A percentile compares a stretch with the other conserved stretches of the same genome.
phyloP scores from a whole-genome alignment of 805 yeast genomes.

The Zygosaccharomyces pseudorouxii region DNA sequence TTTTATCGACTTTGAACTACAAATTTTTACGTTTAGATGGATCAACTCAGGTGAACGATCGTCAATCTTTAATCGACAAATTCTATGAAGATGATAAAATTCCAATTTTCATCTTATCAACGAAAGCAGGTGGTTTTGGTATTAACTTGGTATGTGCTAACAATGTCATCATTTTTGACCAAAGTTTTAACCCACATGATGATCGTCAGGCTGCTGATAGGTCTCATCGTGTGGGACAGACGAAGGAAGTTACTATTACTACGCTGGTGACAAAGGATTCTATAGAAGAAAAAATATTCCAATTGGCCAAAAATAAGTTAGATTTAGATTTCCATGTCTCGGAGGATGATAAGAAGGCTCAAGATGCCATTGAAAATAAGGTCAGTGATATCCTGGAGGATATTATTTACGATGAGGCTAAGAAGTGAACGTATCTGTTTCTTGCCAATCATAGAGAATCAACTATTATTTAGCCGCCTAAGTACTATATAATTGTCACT shows the following conservation, averaged over 20 bases:
- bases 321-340: constrained; percentile 63
- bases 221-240: constrained; percentile 96
- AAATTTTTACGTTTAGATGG: constrained; percentile 88
- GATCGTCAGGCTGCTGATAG: constrained; percentile 98
- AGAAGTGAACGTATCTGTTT: background rate
- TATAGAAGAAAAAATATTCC: constrained; percentile 84
- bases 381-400: constrained; percentile 46
- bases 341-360: constrained; percentile 39
- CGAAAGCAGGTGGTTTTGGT: constrained; percentile 99
- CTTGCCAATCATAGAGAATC: background rate
- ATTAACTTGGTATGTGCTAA: constrained; percentile 95
- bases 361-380: constrained; percentile 45
- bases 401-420: constrained; percentile 27
- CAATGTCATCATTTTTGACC: constrained; percentile 85
- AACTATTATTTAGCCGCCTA: constrained; percentile 4
- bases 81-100: constrained; percentile 78
- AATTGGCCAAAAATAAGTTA: constrained; percentile 82
- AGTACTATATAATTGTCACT: constrained; percentile 3
- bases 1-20: constrained; percentile 57
- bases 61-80: constrained; percentile 87
- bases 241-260: constrained; percentile 72
- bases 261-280: constrained; percentile 69
- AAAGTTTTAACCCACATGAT: constrained; percentile 96
- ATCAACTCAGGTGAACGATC: constrained; percentile 83
- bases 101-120: constrained; percentile 82